Conservation (phyloP, 176 grass and related monocot species). For the Avena insularis region DNA sequence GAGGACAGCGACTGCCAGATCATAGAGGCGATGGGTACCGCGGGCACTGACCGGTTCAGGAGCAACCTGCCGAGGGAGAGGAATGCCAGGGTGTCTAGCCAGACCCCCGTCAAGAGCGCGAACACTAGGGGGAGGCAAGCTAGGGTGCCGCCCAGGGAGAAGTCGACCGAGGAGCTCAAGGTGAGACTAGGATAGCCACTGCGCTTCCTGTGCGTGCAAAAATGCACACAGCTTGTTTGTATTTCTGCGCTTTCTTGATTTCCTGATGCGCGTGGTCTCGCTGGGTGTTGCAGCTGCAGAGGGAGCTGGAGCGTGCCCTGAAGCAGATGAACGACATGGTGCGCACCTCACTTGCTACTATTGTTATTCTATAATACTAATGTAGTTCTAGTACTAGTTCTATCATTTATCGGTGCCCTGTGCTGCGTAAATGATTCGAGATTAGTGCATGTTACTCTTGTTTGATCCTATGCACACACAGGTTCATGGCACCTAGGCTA, state of each 20-base stretch:
- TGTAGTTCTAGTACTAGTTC: not conserved
- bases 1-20: not conserved
- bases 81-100: not conserved
- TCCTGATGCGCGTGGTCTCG: not conserved
- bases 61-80: conserved; percentile 29
- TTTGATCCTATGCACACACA: not conserved
- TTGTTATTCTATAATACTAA: not conserved
- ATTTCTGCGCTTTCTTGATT: conserved; percentile 1
- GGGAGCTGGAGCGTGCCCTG: conserved; percentile 15
- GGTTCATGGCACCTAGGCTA: not conserved
- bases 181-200: conserved; percentile 40
- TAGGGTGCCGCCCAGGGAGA: not conserved
- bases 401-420: not conserved
- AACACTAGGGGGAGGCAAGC: conserved; percentile 36
- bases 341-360: conserved; percentile 14
- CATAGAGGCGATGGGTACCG: not conserved
- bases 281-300: conserved; percentile 57
- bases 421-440: not conserved
- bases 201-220: no score
- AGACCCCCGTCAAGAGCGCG: not conserved
- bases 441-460: conserved; percentile 3
- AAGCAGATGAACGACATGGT: conserved; percentile 11
- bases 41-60: not conserved
- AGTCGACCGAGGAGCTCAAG: conserved; percentile 70
- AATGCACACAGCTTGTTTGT: not conserved